Evolutionary conservation across 257 asterid genomes (phyloP).

Genomic region (Petunia secreta): DNA sequence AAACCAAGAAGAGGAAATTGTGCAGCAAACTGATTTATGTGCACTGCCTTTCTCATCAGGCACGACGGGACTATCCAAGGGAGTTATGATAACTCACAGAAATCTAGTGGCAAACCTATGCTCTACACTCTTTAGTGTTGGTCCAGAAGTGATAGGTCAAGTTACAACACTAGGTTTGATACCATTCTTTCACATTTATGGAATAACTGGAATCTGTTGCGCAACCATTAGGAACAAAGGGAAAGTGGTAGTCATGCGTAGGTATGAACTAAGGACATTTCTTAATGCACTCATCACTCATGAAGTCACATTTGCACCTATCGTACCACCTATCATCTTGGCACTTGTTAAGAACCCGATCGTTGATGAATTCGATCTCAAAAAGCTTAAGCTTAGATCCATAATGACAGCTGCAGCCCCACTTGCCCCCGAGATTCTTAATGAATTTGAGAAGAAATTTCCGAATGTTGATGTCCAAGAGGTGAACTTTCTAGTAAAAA

Average conservation of each 20-base stretch:
- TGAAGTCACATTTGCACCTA: constrained; percentile 79
- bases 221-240: constrained; percentile 91
- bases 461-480: constrained; percentile 84
- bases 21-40: constrained; percentile 73
- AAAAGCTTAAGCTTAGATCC: constrained; percentile 64
- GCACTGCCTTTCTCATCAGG: constrained; percentile 98
- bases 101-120: constrained; percentile 87
- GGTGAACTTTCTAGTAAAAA: constrained; percentile 41
- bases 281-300: constrained; percentile 66
- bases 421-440: constrained; percentile 80
- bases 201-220: constrained; percentile 91
- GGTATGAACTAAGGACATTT: constrained; percentile 74
- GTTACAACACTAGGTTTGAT: constrained; percentile 77
- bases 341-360: constrained; percentile 87
- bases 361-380: constrained; percentile 77
- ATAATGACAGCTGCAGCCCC: constrained; percentile 98
- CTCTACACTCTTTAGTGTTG: constrained; percentile 79
- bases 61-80: constrained; percentile 89
- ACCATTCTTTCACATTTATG: constrained; percentile 92
- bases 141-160: constrained; percentile 79
- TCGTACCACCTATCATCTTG: constrained; percentile 88
- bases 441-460: constrained; percentile 72
- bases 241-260: constrained; percentile 82
- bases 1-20: constrained; percentile 38
- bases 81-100: constrained; percentile 90